These are phyloP conservation scores for Ascochyta viciae-villosae DNA, from an alignment of 2,329 filamentous ascomycete species.

Conservation along the genomic window DNA sequence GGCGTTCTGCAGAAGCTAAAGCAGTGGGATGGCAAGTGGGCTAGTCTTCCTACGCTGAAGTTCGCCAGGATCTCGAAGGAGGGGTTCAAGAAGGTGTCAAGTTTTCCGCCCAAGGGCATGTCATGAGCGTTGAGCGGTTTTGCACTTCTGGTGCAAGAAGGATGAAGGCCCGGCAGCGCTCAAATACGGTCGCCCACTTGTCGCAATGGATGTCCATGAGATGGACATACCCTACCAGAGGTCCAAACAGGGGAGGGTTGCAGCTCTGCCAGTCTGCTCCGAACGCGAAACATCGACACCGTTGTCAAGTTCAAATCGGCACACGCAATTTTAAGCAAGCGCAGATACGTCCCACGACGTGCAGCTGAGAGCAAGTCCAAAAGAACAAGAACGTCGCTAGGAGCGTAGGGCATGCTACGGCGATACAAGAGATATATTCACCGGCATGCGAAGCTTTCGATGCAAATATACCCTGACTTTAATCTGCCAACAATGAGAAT, in stretches of 20 bases:
- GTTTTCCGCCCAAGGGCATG: constrained; percentile 72
- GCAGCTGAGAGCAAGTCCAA: background rate
- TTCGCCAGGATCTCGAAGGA: constrained; percentile 77
- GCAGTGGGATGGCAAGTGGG: constrained; percentile 85
- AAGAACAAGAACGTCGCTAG: background rate
- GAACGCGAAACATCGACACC: background rate
- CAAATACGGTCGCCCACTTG: background rate
- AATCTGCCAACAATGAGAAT: background rate
- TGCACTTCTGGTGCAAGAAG: background rate
- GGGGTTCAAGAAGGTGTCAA: constrained; percentile 71
- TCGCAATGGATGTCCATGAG: background rate
- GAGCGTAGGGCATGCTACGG: background rate
- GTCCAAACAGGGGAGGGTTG: background rate
- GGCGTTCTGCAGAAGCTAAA: constrained; percentile 71
- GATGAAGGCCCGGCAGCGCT: background rate
- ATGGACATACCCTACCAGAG: background rate
- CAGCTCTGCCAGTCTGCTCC: background rate
- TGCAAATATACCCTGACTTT: background rate
- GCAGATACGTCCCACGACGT: background rate
- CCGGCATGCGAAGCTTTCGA: background rate
- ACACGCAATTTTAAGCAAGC: background rate
- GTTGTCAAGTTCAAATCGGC: background rate
- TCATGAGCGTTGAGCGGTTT: constrained; percentile 33
- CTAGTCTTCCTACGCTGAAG: constrained; percentile 74
- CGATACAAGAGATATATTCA: background rate